Conservation (phyloP, 208 protist species). For the Trypanosoma theileri region DNA sequence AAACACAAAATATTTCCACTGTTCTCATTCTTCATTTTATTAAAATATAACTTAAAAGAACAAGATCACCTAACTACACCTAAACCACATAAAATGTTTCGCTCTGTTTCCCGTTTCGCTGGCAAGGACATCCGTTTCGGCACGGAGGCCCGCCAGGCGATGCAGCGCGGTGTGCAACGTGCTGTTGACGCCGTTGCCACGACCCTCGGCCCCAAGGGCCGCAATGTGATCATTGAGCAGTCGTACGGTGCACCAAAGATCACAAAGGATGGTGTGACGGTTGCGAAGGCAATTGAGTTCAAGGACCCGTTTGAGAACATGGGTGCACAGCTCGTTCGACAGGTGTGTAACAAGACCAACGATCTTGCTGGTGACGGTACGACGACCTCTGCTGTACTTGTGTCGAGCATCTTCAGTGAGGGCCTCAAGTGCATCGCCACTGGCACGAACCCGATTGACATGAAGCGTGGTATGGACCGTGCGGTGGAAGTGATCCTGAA, state of each 20-base stretch:
- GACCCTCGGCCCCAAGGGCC: conserved; percentile 99
- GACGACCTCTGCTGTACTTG: conserved; percentile 99
- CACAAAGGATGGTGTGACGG: conserved; percentile 99
- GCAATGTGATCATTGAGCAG: conserved; percentile 99
- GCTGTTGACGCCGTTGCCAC: conserved; percentile 96
- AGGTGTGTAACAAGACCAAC: conserved; percentile 97
- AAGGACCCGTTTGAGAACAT: conserved; percentile 98
- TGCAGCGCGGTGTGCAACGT: conserved; percentile 96
- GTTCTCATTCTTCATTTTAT: no score
- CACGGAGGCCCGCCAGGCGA: conserved; percentile 93
- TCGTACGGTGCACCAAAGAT: conserved; percentile 98
- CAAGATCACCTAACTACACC: conserved; percentile 32
- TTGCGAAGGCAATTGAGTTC: conserved; percentile 99
- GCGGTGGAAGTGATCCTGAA: conserved; percentile 93
- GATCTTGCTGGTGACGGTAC: conserved; percentile 98
- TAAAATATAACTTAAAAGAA: neutral
- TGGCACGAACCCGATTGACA: conserved; percentile 99
- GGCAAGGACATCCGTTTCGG: conserved; percentile 98
- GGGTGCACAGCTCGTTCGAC: conserved; percentile 97
- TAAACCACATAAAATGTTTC: neutral
- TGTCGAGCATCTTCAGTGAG: conserved; percentile 97
- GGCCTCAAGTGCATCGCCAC: conserved; percentile 97
- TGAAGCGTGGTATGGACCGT: conserved; percentile 98
- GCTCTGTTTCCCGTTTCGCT: conserved; percentile 84
- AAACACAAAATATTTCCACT: no score